Conservation (phyloP, 305 asterid species). For the Fraxinus sp. region DNA sequence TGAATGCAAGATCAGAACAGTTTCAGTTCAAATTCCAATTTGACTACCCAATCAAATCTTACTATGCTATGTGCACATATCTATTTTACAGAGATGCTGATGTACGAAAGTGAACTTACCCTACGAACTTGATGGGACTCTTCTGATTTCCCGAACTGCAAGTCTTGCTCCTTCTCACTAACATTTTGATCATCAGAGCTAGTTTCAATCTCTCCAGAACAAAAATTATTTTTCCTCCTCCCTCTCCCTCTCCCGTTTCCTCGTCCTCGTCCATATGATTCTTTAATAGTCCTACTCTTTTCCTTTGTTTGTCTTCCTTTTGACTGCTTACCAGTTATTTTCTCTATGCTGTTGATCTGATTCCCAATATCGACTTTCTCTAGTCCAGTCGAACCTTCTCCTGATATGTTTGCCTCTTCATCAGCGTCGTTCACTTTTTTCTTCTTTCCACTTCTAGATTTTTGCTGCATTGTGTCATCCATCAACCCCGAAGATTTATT, state of each 20-base stretch:
- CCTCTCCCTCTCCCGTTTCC: slow-evolving; percentile 45
- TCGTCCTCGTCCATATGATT: slow-evolving; percentile 28
- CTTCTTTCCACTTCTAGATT: slow-evolving; percentile 43
- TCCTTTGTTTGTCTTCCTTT: slow-evolving; percentile 39
- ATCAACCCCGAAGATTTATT: slow-evolving; percentile 47
- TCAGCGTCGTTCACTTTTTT: slow-evolving; percentile 41
- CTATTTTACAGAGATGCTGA: neutral
- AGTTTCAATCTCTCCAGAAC: slow-evolving; percentile 29
- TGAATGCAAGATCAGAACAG: neutral
- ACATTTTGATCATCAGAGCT: slow-evolving; percentile 35
- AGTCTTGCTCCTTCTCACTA: slow-evolving; percentile 40
- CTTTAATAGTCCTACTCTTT: slow-evolving; percentile 25
- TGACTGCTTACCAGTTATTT: slow-evolving; percentile 34
- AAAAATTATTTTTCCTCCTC: slow-evolving; percentile 34
- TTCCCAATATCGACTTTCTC: slow-evolving; percentile 31
- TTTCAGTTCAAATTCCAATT: neutral
- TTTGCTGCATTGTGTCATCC: slow-evolving; percentile 42
- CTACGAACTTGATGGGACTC: slow-evolving; percentile 56
- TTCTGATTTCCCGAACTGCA: slow-evolving; percentile 35
- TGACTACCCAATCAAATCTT: neutral
- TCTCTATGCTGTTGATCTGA: slow-evolving; percentile 25
- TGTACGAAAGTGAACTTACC: slow-evolving; percentile 41
- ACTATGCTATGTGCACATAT: neutral
- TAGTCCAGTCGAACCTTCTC: slow-evolving; percentile 25
- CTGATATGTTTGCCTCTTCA: slow-evolving; percentile 33